These are phyloP conservation scores for Chlamydomonas sphaeroides DNA, from an alignment of 139 green algal genomes.

Conservation along the genomic window DNA sequence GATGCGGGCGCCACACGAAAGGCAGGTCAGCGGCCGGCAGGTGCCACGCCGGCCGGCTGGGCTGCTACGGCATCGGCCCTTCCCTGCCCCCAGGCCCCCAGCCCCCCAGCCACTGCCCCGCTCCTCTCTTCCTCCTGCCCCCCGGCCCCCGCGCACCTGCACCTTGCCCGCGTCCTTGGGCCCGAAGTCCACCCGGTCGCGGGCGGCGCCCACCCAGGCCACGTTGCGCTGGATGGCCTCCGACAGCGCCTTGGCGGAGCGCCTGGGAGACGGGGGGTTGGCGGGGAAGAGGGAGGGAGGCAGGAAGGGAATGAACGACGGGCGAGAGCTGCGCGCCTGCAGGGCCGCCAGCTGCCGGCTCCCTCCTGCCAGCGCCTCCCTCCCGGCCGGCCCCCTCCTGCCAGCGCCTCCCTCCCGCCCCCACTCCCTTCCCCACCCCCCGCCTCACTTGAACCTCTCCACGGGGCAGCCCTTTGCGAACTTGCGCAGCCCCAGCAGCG, in stretches of 20 bases:
- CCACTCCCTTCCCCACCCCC: neutral
- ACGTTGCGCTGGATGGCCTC: conserved; percentile 72
- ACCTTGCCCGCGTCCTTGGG: conserved; percentile 77
- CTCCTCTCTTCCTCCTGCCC: neutral
- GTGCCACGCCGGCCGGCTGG: too few relatives aligned
- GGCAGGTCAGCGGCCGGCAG: too few relatives aligned
- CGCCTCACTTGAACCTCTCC: conserved; percentile 77
- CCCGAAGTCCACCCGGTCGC: conserved; percentile 78
- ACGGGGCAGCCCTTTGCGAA: conserved; percentile 83
- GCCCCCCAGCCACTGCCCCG: neutral
- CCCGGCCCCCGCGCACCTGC: neutral
- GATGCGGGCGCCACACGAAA: too few relatives aligned
- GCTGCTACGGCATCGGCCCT: too few relatives aligned
- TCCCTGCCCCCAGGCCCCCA: neutral
- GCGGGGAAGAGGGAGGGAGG: too few relatives aligned
- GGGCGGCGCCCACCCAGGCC: conserved; percentile 64
- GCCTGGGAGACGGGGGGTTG: neutral
- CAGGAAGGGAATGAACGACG: too few relatives aligned
- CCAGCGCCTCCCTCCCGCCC: neutral
- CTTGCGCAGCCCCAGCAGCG: conserved; percentile 70
- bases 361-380: neutral
- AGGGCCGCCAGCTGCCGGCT: too few relatives aligned
- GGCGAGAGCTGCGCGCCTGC: too few relatives aligned
- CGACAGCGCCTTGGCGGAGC: conserved; percentile 59
- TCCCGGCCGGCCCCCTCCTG: neutral